These are phyloP conservation scores for Malassezia restricta DNA, from an alignment of 1,284 basidiomycete genomes.

Conservation along the genomic window DNA sequence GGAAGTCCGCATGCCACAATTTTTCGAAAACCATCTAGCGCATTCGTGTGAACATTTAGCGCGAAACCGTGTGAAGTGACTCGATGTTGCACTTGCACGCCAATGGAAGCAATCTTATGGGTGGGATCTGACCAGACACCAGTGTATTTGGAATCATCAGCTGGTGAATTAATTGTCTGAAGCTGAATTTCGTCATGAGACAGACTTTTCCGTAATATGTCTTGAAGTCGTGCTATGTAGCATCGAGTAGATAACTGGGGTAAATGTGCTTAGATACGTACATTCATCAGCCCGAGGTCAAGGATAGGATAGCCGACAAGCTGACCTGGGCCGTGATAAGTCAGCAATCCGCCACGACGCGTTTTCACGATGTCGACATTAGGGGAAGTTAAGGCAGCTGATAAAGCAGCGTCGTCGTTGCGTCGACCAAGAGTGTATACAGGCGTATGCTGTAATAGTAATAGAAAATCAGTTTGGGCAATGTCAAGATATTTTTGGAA, in stretches of 20 bases:
- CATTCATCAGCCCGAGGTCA: slow-evolving; percentile 58
- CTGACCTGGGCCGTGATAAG: slow-evolving; percentile 96
- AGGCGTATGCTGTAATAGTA: slow-evolving; percentile 64
- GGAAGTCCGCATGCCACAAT: slow-evolving; percentile 83
- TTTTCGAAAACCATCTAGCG: slow-evolving; percentile 63
- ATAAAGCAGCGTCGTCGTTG: slow-evolving; percentile 55
- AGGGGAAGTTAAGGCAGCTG: slow-evolving; percentile 55
- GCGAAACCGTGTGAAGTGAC: slow-evolving; percentile 91
- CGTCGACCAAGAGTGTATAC: slow-evolving; percentile 81
- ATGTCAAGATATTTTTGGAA: slow-evolving; percentile 9
- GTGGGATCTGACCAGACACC: slow-evolving; percentile 38
- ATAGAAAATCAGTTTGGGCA: slow-evolving; percentile 49
- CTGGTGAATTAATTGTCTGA: slow-evolving; percentile 18
- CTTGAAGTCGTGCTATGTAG: slow-evolving; percentile 62
- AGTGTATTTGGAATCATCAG: slow-evolving; percentile 25
- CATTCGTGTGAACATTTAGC: slow-evolving; percentile 73
- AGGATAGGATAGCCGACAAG: slow-evolving; percentile 88
- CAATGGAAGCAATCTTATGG: slow-evolving; percentile 82
- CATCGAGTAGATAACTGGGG: slow-evolving; percentile 51
- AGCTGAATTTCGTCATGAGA: slow-evolving; percentile 49
- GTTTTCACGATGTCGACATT: slow-evolving; percentile 80
- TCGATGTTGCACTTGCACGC: slow-evolving; percentile 86
- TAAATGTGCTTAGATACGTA: slow-evolving; percentile 46
- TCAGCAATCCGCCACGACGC: slow-evolving; percentile 78
- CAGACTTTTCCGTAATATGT: slow-evolving; percentile 55